These are phyloP conservation scores for Mallotus nudiflorus DNA, from an alignment of 345 rosid genomes.

Conservation along the genomic window DNA sequence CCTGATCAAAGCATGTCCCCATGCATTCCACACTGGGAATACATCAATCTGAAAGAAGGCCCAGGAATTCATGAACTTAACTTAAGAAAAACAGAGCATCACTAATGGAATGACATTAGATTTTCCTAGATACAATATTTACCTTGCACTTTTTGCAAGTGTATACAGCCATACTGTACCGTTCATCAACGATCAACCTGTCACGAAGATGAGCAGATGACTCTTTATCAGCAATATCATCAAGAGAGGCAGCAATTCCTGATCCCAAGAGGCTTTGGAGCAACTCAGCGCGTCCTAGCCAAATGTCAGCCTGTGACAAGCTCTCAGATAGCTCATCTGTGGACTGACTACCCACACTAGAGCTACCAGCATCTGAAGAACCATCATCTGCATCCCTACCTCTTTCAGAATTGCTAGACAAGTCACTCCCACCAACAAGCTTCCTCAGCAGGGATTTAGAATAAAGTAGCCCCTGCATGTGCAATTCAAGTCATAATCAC, in stretches of 20 bases:
- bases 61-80: slow-evolving; percentile 19
- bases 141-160: slow-evolving; percentile 98
- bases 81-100: slow-evolving; percentile 20
- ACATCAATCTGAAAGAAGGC: slow-evolving; percentile 71
- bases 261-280: slow-evolving; percentile 95
- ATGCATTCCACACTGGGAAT: slow-evolving; percentile 95
- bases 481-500: slow-evolving; percentile 11
- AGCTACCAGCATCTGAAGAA: slow-evolving; percentile 91
- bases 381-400: slow-evolving; percentile 80
- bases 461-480: slow-evolving; percentile 74
- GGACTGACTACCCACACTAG: slow-evolving; percentile 80
- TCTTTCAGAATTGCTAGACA: slow-evolving; percentile 58
- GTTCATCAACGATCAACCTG: slow-evolving; percentile 87
- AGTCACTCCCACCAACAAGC: slow-evolving; percentile 64
- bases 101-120: slow-evolving; percentile 9
- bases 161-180: slow-evolving; percentile 97
- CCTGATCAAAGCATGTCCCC: slow-evolving; percentile 98
- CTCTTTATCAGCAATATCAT: slow-evolving; percentile 83
- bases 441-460: slow-evolving; percentile 79
- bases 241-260: slow-evolving; percentile 92
- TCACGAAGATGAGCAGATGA: slow-evolving; percentile 82
- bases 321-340: slow-evolving; percentile 76
- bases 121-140: slow-evolving; percentile 24
- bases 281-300: slow-evolving; percentile 96
- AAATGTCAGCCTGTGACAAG: slow-evolving; percentile 61